Evolutionary conservation across 2,329 filamentous ascomycete species (phyloP).

Genomic region (Amauroascus verrucosus): DNA sequence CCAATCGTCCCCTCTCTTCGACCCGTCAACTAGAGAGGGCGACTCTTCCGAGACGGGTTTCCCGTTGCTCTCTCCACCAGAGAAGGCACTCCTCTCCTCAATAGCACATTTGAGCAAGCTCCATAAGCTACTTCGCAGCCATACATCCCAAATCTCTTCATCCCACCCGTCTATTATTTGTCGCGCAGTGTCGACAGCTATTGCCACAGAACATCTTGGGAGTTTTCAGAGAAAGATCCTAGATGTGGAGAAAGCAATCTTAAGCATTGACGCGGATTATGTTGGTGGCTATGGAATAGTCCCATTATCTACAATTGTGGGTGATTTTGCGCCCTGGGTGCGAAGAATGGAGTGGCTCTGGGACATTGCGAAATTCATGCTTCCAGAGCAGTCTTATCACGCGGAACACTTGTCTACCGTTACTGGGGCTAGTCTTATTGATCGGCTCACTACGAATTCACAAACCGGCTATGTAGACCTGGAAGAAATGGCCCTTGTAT

Average conservation of each 20-base stretch:
- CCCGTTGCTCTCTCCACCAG: constrained; percentile 58
- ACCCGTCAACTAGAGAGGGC: constrained; percentile 40
- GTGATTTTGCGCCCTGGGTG: constrained; percentile 79
- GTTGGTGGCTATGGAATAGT: constrained; percentile 93
- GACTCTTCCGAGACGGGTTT: constrained; percentile 42
- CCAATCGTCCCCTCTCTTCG: constrained; percentile 80
- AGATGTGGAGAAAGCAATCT: constrained; percentile 68
- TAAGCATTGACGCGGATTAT: constrained; percentile 63
- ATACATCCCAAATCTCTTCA: constrained; percentile 56
- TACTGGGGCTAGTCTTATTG: constrained; percentile 63
- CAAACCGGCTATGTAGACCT: constrained; percentile 85
- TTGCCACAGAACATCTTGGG: constrained; percentile 63
- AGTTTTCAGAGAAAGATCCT: constrained; percentile 76
- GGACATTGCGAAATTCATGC: constrained; percentile 60
- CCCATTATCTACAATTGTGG: constrained; percentile 72
- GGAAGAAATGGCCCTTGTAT: constrained; percentile 60
- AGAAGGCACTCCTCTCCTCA: constrained; percentile 68
- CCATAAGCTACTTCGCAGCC: constrained; percentile 60
- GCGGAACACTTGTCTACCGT: constrained; percentile 32
- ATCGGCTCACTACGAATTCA: constrained; percentile 62
- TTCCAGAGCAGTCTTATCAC: constrained; percentile 32
- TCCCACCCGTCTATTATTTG: constrained; percentile 73
- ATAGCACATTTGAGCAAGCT: constrained; percentile 68
- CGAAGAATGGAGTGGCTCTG: constrained; percentile 78
- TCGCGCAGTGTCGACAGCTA: constrained; percentile 71